Evolutionary conservation across 2,329 filamentous ascomycete genomes (phyloP).

Genomic region (Aspergillus amoenus): DNA sequence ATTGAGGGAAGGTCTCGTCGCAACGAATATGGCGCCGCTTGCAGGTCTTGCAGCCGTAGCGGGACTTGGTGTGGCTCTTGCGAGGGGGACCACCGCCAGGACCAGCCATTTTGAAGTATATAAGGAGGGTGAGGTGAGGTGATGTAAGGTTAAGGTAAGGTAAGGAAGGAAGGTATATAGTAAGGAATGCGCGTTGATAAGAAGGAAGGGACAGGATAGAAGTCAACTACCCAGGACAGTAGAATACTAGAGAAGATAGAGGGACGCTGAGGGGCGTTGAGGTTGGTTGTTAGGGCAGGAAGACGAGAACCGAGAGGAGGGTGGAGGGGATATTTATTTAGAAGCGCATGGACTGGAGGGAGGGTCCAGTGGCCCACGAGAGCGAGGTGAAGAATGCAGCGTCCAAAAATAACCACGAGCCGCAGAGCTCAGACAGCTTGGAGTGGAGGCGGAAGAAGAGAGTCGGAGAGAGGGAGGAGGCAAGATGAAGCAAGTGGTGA

Average conservation of each 20-base stretch:
- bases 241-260: background rate
- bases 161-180: background rate
- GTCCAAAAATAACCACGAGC: conserved; percentile 14
- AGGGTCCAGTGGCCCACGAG: background rate
- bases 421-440: background rate
- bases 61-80: conserved; percentile 95
- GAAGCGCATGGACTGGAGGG: background rate
- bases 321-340: conserved; percentile 3
- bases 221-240: conserved; percentile 9
- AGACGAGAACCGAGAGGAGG: conserved; percentile 3
- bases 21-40: conserved; percentile 97
- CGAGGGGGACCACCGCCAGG: conserved; percentile 89
- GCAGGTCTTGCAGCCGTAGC: conserved; percentile 97
- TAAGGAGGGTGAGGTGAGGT: background rate
- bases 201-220: conserved; percentile 13
- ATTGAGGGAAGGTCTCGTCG: conserved; percentile 97
- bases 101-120: conserved; percentile 68
- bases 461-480: conserved; percentile 16
- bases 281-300: background rate
- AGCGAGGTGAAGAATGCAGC: conserved; percentile 11
- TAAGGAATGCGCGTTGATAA: conserved; percentile 1
- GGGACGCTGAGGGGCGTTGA: background rate
- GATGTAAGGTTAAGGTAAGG: too few species aligned
- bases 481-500: conserved; percentile 16
- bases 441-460: background rate